Percentiles rank a stretch among this genome's conserved stretches.
Evolutionary conservation across 1,284 basidiomycete species (phyloP).

Genomic region (Ustilago sp.): DNA sequence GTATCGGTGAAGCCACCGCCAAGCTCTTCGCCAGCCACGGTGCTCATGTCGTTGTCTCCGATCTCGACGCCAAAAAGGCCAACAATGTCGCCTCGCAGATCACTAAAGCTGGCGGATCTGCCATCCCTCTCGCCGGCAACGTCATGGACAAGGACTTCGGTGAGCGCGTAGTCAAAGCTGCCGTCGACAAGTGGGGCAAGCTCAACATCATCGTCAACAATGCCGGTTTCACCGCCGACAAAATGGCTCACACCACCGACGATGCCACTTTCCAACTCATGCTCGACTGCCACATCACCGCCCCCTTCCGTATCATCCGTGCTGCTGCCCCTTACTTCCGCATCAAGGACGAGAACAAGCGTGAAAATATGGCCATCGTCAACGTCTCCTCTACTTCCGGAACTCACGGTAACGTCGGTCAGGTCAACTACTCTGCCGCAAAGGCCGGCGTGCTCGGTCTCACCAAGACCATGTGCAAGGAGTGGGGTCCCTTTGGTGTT

Average conservation of each 20-base stretch:
- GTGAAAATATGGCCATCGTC: constrained; percentile 75
- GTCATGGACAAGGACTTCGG: constrained; percentile 76
- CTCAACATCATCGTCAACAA: constrained; percentile 78
- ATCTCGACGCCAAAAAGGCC: constrained; percentile 72
- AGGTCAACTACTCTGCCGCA: constrained; percentile 77
- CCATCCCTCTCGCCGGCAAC: constrained; percentile 66
- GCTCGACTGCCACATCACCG: constrained; percentile 75
- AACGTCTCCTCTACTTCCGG: constrained; percentile 57
- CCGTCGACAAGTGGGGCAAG: constrained; percentile 72
- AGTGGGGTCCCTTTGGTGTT: constrained; percentile 85
- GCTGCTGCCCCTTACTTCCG: constrained; percentile 87
- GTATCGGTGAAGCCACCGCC: constrained; percentile 73
- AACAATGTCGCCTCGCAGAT: constrained; percentile 71
- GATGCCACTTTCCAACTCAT: constrained; percentile 86
- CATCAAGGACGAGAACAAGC: constrained; percentile 75
- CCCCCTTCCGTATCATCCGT: constrained; percentile 83
- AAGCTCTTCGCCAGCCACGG: constrained; percentile 85
- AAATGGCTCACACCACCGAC: constrained; percentile 85
- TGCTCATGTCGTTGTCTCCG: constrained; percentile 84
- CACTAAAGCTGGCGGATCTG: constrained; percentile 78
- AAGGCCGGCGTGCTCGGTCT: constrained; percentile 73
- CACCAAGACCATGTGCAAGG: constrained; percentile 86
- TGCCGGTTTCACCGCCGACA: constrained; percentile 86
- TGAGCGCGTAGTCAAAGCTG: constrained; percentile 80
- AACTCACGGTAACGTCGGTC: constrained; percentile 75